Evolutionary conservation across 2,329 filamentous ascomycete genomes (phyloP).

Genomic region (Elsinoe batatas): DNA sequence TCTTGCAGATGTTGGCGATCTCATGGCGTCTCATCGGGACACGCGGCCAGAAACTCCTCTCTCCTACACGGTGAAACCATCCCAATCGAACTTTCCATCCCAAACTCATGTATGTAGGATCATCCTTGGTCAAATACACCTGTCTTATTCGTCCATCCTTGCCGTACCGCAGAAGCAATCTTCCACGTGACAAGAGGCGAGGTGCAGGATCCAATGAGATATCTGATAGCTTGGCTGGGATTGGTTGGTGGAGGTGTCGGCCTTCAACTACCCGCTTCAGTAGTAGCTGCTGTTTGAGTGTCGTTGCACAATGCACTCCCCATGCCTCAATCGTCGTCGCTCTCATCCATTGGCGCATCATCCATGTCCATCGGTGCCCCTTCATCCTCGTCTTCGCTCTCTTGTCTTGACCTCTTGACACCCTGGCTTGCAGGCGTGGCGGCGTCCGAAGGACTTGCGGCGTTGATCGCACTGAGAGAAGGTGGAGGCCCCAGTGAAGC

Average conservation of each 20-base stretch:
- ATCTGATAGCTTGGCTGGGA: slow-evolving; percentile 85
- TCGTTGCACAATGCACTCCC: slow-evolving; percentile 1
- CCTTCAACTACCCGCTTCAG: slow-evolving; percentile 53
- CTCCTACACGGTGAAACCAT: not conserved
- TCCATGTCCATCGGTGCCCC: slow-evolving; percentile 25
- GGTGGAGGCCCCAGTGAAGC: slow-evolving; percentile 22
- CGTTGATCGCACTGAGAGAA: slow-evolving; percentile 37
- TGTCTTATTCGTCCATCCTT: slow-evolving; percentile 87
- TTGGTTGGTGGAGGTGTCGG: slow-evolving; percentile 72
- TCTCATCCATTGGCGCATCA: slow-evolving; percentile 31
- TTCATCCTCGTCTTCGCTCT: slow-evolving; percentile 34
- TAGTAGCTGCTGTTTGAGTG: not conserved
- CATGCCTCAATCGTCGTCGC: slow-evolving; percentile 47
- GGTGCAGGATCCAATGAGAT: slow-evolving; percentile 46
- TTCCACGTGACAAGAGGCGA: slow-evolving; percentile 35
- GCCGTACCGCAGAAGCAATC: slow-evolving; percentile 76
- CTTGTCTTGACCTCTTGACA: slow-evolving; percentile 52
- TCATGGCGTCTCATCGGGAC: not conserved
- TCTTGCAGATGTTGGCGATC: not conserved
- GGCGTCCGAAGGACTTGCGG: slow-evolving; percentile 33
- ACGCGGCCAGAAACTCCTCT: not conserved
- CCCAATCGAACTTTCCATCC: not conserved
- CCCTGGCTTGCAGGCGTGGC: slow-evolving; percentile 10
- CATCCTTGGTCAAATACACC: slow-evolving; percentile 73
- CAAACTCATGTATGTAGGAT: slow-evolving; percentile 42